Conservation (phyloP, 129 eudicot species). For the Deinandra increscens region DNA sequence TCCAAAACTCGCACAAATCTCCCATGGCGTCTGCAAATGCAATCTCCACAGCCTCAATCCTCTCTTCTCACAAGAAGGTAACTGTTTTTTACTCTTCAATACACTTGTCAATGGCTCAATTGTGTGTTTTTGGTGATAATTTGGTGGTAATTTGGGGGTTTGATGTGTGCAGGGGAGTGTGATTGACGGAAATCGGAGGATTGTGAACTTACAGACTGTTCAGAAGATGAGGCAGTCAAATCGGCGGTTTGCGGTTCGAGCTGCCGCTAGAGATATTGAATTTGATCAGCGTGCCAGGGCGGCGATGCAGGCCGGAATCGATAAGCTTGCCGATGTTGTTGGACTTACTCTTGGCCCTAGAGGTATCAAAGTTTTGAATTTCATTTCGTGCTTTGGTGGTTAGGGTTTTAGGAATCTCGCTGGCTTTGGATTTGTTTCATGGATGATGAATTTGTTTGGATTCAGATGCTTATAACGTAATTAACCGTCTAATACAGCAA, state of each 20-base stretch:
- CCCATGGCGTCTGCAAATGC: conserved; percentile 80
- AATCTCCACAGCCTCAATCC: conserved; percentile 63
- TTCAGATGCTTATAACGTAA: not conserved
- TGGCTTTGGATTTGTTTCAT: not conserved
- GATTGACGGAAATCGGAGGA: conserved; percentile 35
- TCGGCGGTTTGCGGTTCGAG: conserved; percentile 62
- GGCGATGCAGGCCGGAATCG: conserved; percentile 84
- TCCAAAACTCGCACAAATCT: conserved; percentile 1
- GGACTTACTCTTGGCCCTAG: conserved; percentile 94
- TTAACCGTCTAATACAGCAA: not conserved
- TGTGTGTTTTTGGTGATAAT: too few relatives aligned
- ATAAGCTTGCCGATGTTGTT: conserved; percentile 84
- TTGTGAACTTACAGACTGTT: conserved; percentile 44
- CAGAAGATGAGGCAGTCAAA: conserved; percentile 36
- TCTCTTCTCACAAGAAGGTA: conserved; percentile 52
- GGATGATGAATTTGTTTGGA: not conserved
- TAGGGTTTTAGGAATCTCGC: too few relatives aligned
- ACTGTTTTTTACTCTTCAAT: not conserved
- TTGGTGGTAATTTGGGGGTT: conserved; percentile 25
- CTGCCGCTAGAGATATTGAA: conserved; percentile 85
- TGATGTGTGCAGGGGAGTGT: conserved; percentile 40
- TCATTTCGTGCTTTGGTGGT: not conserved
- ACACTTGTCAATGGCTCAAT: not conserved
- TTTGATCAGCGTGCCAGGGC: conserved; percentile 81
- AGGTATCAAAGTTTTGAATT: conserved; percentile 49